Evolutionary conservation across 331 rosid genomes (phyloP), one percentile per base, ranked within the genome.

Genomic region (Cydonia oblonga): DNA sequence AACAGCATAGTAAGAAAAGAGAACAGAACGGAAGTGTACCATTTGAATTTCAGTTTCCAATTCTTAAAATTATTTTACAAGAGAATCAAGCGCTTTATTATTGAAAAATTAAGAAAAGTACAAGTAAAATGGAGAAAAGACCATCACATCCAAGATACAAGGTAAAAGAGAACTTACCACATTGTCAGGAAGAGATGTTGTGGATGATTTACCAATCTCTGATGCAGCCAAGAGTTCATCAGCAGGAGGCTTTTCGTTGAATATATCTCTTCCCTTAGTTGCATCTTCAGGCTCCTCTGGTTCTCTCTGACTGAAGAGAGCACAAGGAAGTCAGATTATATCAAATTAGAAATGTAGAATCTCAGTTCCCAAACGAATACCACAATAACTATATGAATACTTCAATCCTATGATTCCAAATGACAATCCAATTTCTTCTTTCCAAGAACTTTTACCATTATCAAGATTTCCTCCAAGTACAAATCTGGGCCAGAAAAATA

Each of bases 271-370:
- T 79, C 98, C 98, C 79, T 93, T 93, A 20, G 96, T 91, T 64
- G 98, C 96, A 83, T 93, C 98, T 85, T 93, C 98, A 44, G 98
- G 97, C 86, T 93, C 98, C 90, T 93, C 98, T 2, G 98, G 97
- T 76, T 93, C 97, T 84, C 98, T 89, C 77, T 86, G 96, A 86
- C 98, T 93, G 57, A 64, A 42, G n/a, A 64, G 24, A 76, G 30
- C 69, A 61, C 64, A 59, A 76, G 30, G 74, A 69, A 63, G 40
- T 58, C 29, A 67, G 28, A 35, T 35, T 35, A 35, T 35, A 52
- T 83, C 56, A 68, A 46, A 70, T 9, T 28, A 24, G 26, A 66
- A 76, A 70, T 72, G 65, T 23, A 51, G 32, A 38, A 68, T 80
- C 51, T 49, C 69, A 64, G 32, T 53, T 6, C 22, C 60, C 42